Percentiles rank a stretch among this genome's conserved stretches.
Evolutionary conservation across 345 rosid species (phyloP).

Genomic region (Erucastrum elatum): DNA sequence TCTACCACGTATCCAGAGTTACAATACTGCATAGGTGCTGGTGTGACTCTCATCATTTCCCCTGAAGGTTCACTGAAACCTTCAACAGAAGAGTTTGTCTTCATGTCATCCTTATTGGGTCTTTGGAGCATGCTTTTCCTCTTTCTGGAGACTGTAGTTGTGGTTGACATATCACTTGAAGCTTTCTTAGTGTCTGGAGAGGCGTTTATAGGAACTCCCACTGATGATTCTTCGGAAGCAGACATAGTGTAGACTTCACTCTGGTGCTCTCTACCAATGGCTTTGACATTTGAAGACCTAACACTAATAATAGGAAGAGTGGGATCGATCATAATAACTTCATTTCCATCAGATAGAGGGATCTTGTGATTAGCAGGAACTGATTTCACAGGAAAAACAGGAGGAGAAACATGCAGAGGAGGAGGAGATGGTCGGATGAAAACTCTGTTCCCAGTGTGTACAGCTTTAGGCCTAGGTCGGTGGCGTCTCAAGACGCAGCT

Average conservation of each 20-base stretch:
- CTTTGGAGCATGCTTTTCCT: conserved; percentile 50
- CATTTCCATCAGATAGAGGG: conserved; percentile 57
- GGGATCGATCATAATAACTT: conserved; percentile 56
- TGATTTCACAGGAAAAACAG: conserved; percentile 44
- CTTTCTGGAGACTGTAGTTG: conserved; percentile 38
- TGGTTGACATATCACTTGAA: conserved; percentile 36
- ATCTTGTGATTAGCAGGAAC: conserved; percentile 55
- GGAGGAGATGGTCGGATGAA: conserved; percentile 36
- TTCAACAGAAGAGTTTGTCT: neutral
- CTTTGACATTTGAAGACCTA: conserved; percentile 29
- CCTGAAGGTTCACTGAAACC: conserved; percentile 31
- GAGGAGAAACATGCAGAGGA: conserved; percentile 48
- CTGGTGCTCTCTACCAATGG: conserved; percentile 50
- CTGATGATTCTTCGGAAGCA: neutral
- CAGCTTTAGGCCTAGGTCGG: conserved; percentile 45
- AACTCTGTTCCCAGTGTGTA: conserved; percentile 48
- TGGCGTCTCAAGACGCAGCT: conserved; percentile 61
- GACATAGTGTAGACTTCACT: conserved; percentile 44
- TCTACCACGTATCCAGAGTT: conserved; percentile 51
- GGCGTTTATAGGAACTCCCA: neutral
- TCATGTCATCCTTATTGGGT: conserved; percentile 34
- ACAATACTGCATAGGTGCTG: conserved; percentile 44
- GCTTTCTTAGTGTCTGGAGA: conserved; percentile 32
- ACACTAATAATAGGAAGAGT: conserved; percentile 44
- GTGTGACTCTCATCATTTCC: conserved; percentile 49